These are phyloP conservation scores for Erythrophleum ivorense DNA, from an alignment of 331 rosid species.

Conservation along the genomic window DNA sequence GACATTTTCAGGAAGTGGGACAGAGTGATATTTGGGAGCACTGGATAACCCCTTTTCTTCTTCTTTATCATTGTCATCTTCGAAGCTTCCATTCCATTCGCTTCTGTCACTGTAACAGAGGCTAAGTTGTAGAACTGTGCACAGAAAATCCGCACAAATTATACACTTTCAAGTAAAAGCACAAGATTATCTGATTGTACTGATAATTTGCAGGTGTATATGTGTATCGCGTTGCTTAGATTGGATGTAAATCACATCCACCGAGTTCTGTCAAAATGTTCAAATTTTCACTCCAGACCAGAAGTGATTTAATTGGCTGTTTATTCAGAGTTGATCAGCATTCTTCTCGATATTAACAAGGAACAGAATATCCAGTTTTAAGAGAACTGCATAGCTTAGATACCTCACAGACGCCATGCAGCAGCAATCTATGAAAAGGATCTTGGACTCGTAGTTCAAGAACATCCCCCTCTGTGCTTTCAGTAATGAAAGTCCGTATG, in stretches of 20 bases:
- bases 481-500: slow-evolving; percentile 60
- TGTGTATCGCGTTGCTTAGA: neutral
- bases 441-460: slow-evolving; percentile 68
- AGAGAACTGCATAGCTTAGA: slow-evolving; percentile 13
- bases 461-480: slow-evolving; percentile 52
- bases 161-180: slow-evolving; percentile 14
- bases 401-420: slow-evolving; percentile 98
- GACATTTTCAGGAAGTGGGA: slow-evolving; percentile 83
- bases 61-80: slow-evolving; percentile 75
- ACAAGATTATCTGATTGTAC: slow-evolving; percentile 1
- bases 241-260: neutral
- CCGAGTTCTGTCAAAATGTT: neutral
- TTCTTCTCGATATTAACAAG: slow-evolving; percentile 17
- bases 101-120: slow-evolving; percentile 61
- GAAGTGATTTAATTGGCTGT: neutral
- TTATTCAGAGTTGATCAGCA: neutral
- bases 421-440: slow-evolving; percentile 82
- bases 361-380: slow-evolving; percentile 6
- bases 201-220: neutral
- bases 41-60: slow-evolving; percentile 60
- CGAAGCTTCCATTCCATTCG: slow-evolving; percentile 38
- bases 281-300: neutral
- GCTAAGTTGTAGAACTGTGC: slow-evolving; percentile 87
- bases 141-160: slow-evolving; percentile 32
- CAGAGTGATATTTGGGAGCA: slow-evolving; percentile 68